A percentile compares a stretch with the other conserved stretches of the same genome.
Conservation (phyloP, 23 red algal genomes). For the Chondrus crispus region DNA sequence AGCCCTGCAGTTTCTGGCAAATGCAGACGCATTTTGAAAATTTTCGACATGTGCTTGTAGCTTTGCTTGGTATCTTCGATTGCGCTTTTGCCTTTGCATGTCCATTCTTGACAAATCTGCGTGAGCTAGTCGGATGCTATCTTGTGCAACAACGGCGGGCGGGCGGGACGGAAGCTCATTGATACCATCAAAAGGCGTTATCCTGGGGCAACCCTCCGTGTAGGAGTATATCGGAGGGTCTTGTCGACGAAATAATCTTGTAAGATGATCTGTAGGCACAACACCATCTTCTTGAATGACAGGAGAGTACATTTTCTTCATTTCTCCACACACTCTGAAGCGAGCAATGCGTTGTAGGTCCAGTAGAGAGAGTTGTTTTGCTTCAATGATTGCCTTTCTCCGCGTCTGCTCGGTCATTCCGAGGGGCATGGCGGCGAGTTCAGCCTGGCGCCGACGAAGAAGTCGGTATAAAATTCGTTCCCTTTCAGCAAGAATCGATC, state of each 20-base stretch:
- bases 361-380: constrained; percentile 51
- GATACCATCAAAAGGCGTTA: constrained; percentile 45
- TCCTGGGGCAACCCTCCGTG: constrained; percentile 45
- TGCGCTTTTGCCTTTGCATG: constrained; percentile 32
- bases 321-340: constrained; percentile 47
- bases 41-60: constrained; percentile 33
- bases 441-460: constrained; percentile 24
- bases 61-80: constrained; percentile 21
- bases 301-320: constrained; percentile 49
- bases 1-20: not conserved
- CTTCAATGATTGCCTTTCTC: constrained; percentile 67
- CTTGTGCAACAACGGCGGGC: constrained; percentile 29
- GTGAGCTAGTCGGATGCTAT: constrained; percentile 55
- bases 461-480: constrained; percentile 43
- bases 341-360: constrained; percentile 61
- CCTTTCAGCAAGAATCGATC: constrained; percentile 44
- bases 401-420: constrained; percentile 54
- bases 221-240: constrained; percentile 56
- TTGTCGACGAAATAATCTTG: constrained; percentile 25
- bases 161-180: constrained; percentile 44
- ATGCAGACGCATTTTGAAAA: constrained; percentile 37
- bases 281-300: constrained; percentile 36
- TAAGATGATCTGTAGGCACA: constrained; percentile 43
- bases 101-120: constrained; percentile 56
- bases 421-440: constrained; percentile 48